Conservation (phyloP, 192 early-diverging fungal species). For the Coemansia sp. region DNA sequence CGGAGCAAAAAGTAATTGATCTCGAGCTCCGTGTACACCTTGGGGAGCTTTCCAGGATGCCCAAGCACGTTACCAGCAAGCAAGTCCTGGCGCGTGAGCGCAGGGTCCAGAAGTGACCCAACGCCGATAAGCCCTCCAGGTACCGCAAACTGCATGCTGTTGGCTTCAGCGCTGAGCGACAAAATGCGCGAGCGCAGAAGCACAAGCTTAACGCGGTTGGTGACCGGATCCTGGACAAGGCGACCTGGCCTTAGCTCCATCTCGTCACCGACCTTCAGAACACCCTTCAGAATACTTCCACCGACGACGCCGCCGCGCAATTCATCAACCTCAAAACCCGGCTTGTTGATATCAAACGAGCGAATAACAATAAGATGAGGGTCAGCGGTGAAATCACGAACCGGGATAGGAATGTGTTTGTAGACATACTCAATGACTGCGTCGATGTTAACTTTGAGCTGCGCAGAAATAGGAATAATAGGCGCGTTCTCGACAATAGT, state of each 20-base stretch:
- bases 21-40: slow-evolving; percentile 93
- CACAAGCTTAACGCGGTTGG: slow-evolving; percentile 76
- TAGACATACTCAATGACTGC: slow-evolving; percentile 97
- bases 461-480: slow-evolving; percentile 96
- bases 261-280: slow-evolving; percentile 85
- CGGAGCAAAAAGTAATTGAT: slow-evolving; percentile 97
- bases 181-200: slow-evolving; percentile 91
- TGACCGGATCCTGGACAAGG: slow-evolving; percentile 82
- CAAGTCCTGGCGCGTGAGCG: slow-evolving; percentile 93
- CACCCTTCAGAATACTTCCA: slow-evolving; percentile 92
- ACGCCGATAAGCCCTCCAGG: slow-evolving; percentile 99
- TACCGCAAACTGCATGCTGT: slow-evolving; percentile 94
- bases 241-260: slow-evolving; percentile 94
- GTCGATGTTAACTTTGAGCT: slow-evolving; percentile 98
- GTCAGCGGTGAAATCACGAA: slow-evolving; percentile 88
- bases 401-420: slow-evolving; percentile 92
- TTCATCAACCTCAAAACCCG: slow-evolving; percentile 88
- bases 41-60: slow-evolving; percentile 83
- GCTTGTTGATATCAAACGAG: slow-evolving; percentile 99
- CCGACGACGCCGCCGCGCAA: slow-evolving; percentile 98
- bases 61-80: slow-evolving; percentile 96
- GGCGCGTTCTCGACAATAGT: slow-evolving; percentile 94
- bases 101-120: slow-evolving; percentile 94
- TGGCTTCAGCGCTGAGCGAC: slow-evolving; percentile 82
- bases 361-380: slow-evolving; percentile 97